Base-by-base conservation (phyloP, 306 rosid species). In the Astragalus membranaceus region DNA sequence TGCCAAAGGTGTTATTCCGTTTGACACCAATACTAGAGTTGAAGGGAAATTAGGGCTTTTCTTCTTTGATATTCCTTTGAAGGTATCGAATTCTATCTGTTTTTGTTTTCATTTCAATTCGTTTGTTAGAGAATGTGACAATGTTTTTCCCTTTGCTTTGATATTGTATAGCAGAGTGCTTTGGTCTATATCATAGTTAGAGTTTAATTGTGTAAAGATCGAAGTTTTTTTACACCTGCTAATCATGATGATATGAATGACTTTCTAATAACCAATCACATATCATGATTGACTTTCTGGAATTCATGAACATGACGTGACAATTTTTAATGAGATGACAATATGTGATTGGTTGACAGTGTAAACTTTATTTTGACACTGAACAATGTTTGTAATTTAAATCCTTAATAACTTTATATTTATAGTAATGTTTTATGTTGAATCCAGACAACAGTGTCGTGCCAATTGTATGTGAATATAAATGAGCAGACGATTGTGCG, bases 1-100 rank as follows among this genome's bases (percentile, higher is more conserved):
- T 51, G 88, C 91, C 0, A 88, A 17, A 63, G 96, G 97, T 7
- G 84, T 87, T 0, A 84, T 94, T 16, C 97, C 96, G 6, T 90
- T 94, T n/a, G 96, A 90, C 14, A 74, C 97, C 48, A 66, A 69
- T 30, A 78, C 97, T 0, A 67, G 57, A 29, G 86, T 94, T 14
- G 75, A 84, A 33, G 97, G 98, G 16, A 76, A 49, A 36, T 49
- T 94, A 56, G 91, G 97, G 46, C 30, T 94, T 23, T 20, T 90
- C 52, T 68, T 88, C 72, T 64, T 94, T 87, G 49, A 69, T 1
- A 39, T 90, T 77, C 97, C 99, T 4, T 56, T 91, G 60, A 85
- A 83, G 73, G 76, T 62, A 42, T 42, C 5, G 0, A 41, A 2
- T 41, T 41, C 9, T 42, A 12, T 3, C 5, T 42, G 0, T 11